A percentile compares a stretch with the other conserved stretches of the same genome.
phyloP scores from a whole-genome alignment of 768 basidiomycete genomes.

The Auricularia heimuer region DNA sequence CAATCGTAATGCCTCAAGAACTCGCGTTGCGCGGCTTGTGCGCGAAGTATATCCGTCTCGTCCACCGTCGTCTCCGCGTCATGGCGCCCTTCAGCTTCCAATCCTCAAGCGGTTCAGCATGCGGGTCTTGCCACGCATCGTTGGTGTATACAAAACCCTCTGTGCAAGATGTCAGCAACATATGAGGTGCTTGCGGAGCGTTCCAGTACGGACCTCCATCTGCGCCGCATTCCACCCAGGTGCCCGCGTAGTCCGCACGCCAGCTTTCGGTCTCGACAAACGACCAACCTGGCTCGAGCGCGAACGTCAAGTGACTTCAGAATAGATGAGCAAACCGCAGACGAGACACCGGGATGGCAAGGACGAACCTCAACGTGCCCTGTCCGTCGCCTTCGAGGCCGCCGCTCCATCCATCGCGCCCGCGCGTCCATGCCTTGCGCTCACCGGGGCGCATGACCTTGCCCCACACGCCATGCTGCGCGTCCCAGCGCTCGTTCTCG shows the following conservation, averaged over 20 bases:
- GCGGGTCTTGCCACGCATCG: slow-evolving; percentile 56
- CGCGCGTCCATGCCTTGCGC: slow-evolving; percentile 58
- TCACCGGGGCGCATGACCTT: slow-evolving; percentile 34
- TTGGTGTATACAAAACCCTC: slow-evolving; percentile 81
- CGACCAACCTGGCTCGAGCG: slow-evolving; percentile 61
- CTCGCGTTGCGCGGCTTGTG: too few relatives aligned
- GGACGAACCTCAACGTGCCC: slow-evolving; percentile 53
- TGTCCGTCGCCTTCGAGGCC: slow-evolving; percentile 33
- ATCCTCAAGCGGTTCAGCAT: slow-evolving; percentile 29
- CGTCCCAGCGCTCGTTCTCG: slow-evolving; percentile 66
- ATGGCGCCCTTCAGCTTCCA: slow-evolving; percentile 36
- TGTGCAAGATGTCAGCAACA: slow-evolving; percentile 15
- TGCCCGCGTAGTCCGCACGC: slow-evolving; percentile 51
- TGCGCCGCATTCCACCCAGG: slow-evolving; percentile 39
- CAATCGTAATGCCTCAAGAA: too few relatives aligned
- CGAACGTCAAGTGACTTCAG: slow-evolving; percentile 70
- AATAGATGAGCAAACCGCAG: neutral
- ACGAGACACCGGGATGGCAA: slow-evolving; percentile 6
- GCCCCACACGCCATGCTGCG: slow-evolving; percentile 26
- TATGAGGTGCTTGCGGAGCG: neutral
- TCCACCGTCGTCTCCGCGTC: slow-evolving; percentile 63
- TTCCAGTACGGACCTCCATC: slow-evolving; percentile 24
- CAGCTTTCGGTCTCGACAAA: slow-evolving; percentile 74
- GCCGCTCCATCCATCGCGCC: slow-evolving; percentile 61
- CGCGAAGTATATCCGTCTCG: slow-evolving; percentile 42